Base-by-base conservation (phyloP, 129 eudicot genomes). In the Tanacetum coccineum region DNA sequence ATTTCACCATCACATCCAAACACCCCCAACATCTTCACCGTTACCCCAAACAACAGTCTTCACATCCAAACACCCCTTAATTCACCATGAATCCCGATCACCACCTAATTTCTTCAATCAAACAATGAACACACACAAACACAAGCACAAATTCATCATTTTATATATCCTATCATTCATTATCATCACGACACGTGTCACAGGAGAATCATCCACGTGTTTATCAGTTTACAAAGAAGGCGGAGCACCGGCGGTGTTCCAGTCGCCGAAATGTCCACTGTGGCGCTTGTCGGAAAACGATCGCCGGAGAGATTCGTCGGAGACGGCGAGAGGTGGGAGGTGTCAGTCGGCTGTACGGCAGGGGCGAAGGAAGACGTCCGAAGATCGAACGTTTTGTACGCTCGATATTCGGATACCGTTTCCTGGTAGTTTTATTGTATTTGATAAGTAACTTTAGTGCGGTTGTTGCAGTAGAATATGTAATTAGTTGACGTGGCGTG, bases 171-270 rank as follows among this genome's bases (percentile, higher is more conserved):
- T 82, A 85, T 82, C 83, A 72, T 55, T 81, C 67, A 9, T 78
- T 15, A 63, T 84, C 39, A 47, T 62, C 42, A 46, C 46, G 25
- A 36, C 80, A 25, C 58, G 21, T 15, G 55, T 62, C 50, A 18
- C 75, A 63, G 95, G 87, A 17, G 98, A 93, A 84, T 89, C 96
- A 13, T 77, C 75, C 53, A 82, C 89, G 53, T 93, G 98, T 56
- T 70, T 86, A 76, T 60, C 78, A 71, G 89, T 88, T 50, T 93
- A 94, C 78, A 74, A 79, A 49, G 93, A 89, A 79, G 99, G 99
- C 74, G 97, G 99, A 61, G 99, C 99, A 8, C 87, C 94, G 56
- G 95, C 99, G 70, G 99, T 89, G 59, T 87, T 94, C 72, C 80
- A 81, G 70, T 94, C 99, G 46, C 93, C 99, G 6, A 84, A 86